Base-by-base conservation (phyloP, 2,329 filamentous ascomycete species). In the Paecilomyces fulvus region DNA sequence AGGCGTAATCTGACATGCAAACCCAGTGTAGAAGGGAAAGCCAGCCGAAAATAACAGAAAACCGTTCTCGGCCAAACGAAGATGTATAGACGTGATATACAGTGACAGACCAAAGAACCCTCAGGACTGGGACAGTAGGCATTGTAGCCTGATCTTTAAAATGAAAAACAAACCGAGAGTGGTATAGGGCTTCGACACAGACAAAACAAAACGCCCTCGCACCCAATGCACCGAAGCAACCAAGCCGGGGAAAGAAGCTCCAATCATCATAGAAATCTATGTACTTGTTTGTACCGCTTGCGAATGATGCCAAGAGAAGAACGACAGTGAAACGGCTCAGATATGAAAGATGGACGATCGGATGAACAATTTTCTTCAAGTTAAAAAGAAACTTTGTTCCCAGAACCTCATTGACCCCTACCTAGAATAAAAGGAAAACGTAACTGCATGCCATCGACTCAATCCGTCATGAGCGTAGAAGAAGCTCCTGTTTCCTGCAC, bases 181-280 rank as follows among this genome's bases (percentile, higher is more conserved):
- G 37, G 37, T 43, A 52, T 28, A 23, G 10, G 55, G 49, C 30
- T 55, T 14, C 10, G 49, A 43, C 17, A 51, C 30, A 7, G 21
- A 53, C 3, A 43, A 30, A 49, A 56, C 55, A 49, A 54, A 54
- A 49, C 9, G 33, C 54, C 55, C 49, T 33, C 17, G 33, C 28
- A 51, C 49, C 52, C 25, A 52, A 56, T 61, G 53, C 55, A 54
- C 50, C 57, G 5, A 55, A 37, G 46, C 51, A 56, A 67, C 50
- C 55, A 55, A 52, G 21, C 21, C 21, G 21, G 11, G 33, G 33
- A 43, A 43, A 9, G 6, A 17, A 17, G n/a, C 37, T 43, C 37
- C 37, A 43, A 43, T 20, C 37, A 43, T 43, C 2, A 43, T 20
- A 17, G n/a, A 43, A 20, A 17, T 43, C 6, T n/a, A 37, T 43